Evolutionary conservation across 805 yeast species (phyloP).

Genomic region (Yamadazyma takamatsuzukensis): DNA sequence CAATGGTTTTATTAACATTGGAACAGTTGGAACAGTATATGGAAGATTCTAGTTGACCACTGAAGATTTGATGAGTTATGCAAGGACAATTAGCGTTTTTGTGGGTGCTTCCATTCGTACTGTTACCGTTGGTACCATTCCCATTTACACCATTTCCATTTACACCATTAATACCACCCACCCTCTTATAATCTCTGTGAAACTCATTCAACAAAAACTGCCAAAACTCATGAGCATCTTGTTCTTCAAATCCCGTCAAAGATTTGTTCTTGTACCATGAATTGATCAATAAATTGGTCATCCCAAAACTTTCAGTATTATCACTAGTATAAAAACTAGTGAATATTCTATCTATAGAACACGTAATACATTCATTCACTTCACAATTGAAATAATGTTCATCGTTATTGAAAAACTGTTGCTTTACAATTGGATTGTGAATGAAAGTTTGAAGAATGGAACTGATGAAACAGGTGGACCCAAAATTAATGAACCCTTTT

Average conservation of each 20-base stretch:
- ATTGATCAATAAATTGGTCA: conserved; percentile 74
- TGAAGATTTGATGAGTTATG: conserved; percentile 75
- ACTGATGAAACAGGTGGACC: conserved; percentile 97
- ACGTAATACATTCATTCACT: conserved; percentile 62
- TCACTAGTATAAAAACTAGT: conserved; percentile 67
- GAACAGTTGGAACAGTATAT: conserved; percentile 71
- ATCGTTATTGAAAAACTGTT: conserved; percentile 68
- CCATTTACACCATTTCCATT: conserved; percentile 1
- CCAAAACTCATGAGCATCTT: conserved; percentile 98
- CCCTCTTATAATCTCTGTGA: conserved; percentile 42
- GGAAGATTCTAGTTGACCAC: conserved; percentile 79
- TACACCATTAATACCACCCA: conserved; percentile 6
- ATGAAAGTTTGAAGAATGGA: conserved; percentile 83
- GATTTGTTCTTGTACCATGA: conserved; percentile 84
- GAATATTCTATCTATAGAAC: conserved; percentile 79
- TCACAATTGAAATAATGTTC: conserved; percentile 58
- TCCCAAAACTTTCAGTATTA: conserved; percentile 68
- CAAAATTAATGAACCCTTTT: conserved; percentile 88
- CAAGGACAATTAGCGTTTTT: conserved; percentile 53
- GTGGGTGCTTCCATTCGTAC: conserved; percentile 1
- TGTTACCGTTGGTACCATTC: conserved; percentile 1
- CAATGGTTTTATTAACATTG: conserved; percentile 63
- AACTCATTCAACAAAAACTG: conserved; percentile 85
- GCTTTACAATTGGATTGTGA: conserved; percentile 85
- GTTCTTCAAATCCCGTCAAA: conserved; percentile 94